Percentiles rank a stretch among this genome's conserved stretches.
These are phyloP conservation scores for Plasmodium berghei DNA, from an alignment of 169 alveolate genomes.

Conservation along the genomic window DNA sequence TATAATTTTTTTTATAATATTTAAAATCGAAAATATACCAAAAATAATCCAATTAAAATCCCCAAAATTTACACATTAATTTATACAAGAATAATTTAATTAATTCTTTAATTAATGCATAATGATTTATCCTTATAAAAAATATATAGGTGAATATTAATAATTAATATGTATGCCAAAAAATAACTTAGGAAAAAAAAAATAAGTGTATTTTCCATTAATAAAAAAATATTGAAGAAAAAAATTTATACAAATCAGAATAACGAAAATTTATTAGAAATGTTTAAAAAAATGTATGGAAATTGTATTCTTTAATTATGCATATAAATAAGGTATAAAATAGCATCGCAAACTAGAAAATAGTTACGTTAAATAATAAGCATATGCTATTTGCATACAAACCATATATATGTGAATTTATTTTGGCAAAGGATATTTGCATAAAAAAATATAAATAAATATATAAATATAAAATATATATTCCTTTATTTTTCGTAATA, in stretches of 20 bases:
- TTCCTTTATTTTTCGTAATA: neutral
- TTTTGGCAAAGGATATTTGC: neutral
- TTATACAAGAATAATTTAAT: no score
- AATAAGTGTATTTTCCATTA: neutral
- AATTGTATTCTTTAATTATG: neutral
- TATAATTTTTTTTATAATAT: no score
- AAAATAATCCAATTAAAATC: no score
- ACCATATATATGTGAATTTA: neutral
- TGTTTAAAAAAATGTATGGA: neutral
- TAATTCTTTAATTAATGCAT: no score
- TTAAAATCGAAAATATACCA: no score
- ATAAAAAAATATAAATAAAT: neutral
- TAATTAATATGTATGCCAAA: neutral
- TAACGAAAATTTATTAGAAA: neutral
- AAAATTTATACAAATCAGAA: neutral
- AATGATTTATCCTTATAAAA: no score
- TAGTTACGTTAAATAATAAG: neutral
- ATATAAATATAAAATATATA: neutral
- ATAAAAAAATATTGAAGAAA: slow-evolving; percentile 4
- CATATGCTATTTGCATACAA: neutral
- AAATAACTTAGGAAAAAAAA: neutral
- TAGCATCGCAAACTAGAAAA: neutral
- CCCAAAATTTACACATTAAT: no score
- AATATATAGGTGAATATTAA: no score
- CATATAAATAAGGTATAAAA: neutral